Evolutionary conservation across 2,329 filamentous ascomycete genomes (phyloP).

Genomic region (Fusarium tricinctum): DNA sequence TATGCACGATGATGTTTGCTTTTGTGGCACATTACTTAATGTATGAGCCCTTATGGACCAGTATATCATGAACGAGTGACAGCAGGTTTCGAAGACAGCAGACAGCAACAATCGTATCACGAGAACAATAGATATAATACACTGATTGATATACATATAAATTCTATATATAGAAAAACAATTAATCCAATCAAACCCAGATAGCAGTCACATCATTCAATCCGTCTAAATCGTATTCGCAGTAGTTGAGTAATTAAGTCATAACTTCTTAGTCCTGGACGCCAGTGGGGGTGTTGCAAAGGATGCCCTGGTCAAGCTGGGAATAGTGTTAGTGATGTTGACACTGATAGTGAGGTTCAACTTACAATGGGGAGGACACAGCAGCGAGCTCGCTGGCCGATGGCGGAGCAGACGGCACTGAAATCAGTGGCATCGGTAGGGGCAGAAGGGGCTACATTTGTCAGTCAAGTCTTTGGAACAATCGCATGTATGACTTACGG

Average conservation of each 20-base stretch:
- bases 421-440: conserved; percentile 60
- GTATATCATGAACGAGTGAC: no score
- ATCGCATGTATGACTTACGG: conserved; percentile 58
- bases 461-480: neutral
- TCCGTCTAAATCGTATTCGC: conserved; percentile 13
- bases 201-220: neutral
- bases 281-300: conserved; percentile 55
- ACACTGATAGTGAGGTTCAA: accelerated
- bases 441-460: conserved; percentile 40
- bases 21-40: no score
- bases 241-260: neutral
- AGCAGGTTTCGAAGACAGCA: no score
- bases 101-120: no score
- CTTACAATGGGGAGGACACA: conserved; percentile 65
- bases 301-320: conserved; percentile 53
- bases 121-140: neutral
- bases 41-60: no score
- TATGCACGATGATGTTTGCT: neutral
- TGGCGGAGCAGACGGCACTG: conserved; percentile 60
- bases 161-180: neutral
- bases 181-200: neutral
- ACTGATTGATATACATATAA: neutral
- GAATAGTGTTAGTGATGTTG: neutral
- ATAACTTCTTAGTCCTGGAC: conserved; percentile 44
- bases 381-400: conserved; percentile 70